Evolutionary conservation across 345 rosid species (phyloP).

Genomic region (Ceriops decandra): DNA sequence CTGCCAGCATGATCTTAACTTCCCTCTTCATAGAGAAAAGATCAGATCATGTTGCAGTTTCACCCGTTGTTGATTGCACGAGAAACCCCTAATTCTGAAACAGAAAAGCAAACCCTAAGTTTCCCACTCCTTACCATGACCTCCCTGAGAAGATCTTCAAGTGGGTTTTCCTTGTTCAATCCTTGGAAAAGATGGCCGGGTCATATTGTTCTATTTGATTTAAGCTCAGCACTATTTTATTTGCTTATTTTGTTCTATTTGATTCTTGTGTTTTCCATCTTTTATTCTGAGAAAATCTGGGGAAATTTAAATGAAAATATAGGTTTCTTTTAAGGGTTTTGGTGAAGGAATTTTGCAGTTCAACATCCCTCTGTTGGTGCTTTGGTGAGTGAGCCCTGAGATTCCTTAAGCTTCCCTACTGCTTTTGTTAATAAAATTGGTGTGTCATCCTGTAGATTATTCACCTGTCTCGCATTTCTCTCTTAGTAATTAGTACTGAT

Average conservation of each 20-base stretch:
- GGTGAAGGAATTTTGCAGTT: slow-evolving; percentile 29
- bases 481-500: not conserved
- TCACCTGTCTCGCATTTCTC: not conserved
- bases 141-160: no score
- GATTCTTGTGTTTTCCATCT: slow-evolving; percentile 4
- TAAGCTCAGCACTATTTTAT: not conserved
- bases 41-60: slow-evolving; percentile 67
- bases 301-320: not conserved
- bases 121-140: not conserved
- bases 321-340: slow-evolving; percentile 21
- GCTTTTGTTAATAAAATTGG: slow-evolving; percentile 15
- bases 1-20: slow-evolving; percentile 99
- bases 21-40: slow-evolving; percentile 26
- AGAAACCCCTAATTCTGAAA: slow-evolving; percentile 24
- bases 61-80: slow-evolving; percentile 48
- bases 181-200: slow-evolving; percentile 13
- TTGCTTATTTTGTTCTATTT: slow-evolving; percentile 10
- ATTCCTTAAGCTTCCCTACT: slow-evolving; percentile 12
- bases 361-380: slow-evolving; percentile 21
- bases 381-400: slow-evolving; percentile 37
- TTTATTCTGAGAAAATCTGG: slow-evolving; percentile 9
- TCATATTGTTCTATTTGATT: slow-evolving; percentile 12
- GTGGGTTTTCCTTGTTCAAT: slow-evolving; percentile 4
- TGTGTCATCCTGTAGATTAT: slow-evolving; percentile 2
- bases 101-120: slow-evolving; percentile 19